These are phyloP conservation scores for Aspergillus flavus DNA, from an alignment of 2,329 filamentous ascomycete species.

Conservation along the genomic window DNA sequence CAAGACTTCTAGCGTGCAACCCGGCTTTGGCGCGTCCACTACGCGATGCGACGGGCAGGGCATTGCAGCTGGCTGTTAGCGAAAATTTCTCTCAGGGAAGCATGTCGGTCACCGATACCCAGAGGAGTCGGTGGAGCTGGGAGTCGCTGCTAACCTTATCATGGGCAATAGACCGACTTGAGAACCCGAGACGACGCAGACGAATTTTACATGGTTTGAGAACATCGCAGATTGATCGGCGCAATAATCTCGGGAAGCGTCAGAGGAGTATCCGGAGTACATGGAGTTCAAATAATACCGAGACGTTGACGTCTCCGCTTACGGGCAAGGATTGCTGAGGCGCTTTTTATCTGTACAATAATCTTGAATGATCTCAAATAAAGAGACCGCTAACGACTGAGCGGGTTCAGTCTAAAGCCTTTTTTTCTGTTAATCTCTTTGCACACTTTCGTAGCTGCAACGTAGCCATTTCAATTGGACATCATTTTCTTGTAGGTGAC, in stretches of 20 bases:
- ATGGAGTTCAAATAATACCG: constrained; percentile 37
- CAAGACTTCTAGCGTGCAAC: constrained; percentile 55
- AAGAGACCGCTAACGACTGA: background rate
- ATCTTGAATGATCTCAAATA: background rate
- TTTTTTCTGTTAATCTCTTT: too few species aligned
- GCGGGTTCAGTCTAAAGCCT: background rate
- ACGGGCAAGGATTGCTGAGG: constrained; percentile 34
- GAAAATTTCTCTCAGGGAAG: constrained; percentile 40
- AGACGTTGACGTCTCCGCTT: constrained; percentile 34
- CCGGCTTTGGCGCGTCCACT: constrained; percentile 57
- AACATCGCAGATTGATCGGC: constrained; percentile 36
- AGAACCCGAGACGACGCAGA: constrained; percentile 38
- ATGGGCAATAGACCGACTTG: constrained; percentile 49
- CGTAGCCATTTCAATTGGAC: background rate
- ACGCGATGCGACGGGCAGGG: constrained; percentile 56
- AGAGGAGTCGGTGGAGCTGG: constrained; percentile 40
- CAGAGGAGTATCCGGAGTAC: constrained; percentile 43
- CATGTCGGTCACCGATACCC: constrained; percentile 36
- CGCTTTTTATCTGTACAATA: constrained; percentile 28
- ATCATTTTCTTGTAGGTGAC: background rate
- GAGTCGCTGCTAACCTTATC: constrained; percentile 50
- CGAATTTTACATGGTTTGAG: constrained; percentile 29
- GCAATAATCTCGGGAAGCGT: constrained; percentile 38
- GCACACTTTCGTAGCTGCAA: background rate
- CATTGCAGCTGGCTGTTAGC: constrained; percentile 55